phyloP scores from a whole-genome alignment of 2,329 filamentous ascomycete genomes.

The Davidsoniella virescens region DNA sequence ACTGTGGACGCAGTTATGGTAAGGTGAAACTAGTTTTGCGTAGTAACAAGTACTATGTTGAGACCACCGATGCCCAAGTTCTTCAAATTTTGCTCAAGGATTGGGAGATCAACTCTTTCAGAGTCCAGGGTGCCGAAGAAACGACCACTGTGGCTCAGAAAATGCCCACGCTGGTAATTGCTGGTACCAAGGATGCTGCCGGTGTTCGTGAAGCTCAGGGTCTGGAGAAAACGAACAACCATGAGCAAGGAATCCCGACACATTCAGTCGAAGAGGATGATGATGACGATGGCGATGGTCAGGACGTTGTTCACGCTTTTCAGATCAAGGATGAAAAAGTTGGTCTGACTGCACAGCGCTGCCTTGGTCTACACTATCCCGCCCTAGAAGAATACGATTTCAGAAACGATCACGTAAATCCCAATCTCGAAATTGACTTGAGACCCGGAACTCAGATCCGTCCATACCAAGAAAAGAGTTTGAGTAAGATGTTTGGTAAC shows the following conservation, averaged over 20 bases:
- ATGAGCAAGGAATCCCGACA: neutral
- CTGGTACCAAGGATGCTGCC: conserved; percentile 83
- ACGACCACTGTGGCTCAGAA: conserved; percentile 72
- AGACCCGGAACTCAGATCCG: conserved; percentile 80
- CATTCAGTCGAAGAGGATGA: conserved; percentile 39
- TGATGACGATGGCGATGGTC: conserved; percentile 74
- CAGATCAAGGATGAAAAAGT: conserved; percentile 73
- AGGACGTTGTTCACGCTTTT: conserved; percentile 82
- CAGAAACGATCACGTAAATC: conserved; percentile 73
- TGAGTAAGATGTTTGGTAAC: conserved; percentile 99
- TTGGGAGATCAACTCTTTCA: conserved; percentile 60
- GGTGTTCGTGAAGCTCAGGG: conserved; percentile 58
- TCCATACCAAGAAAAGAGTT: conserved; percentile 88
- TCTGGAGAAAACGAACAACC: conserved; percentile 8
- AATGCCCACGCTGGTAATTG: conserved; percentile 76
- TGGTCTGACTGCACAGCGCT: conserved; percentile 76
- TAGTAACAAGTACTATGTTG: conserved; percentile 85
- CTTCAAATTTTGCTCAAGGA: conserved; percentile 79
- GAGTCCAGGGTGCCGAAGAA: conserved; percentile 54
- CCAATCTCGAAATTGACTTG: conserved; percentile 85
- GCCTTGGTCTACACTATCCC: conserved; percentile 70
- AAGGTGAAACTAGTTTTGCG: conserved; percentile 93
- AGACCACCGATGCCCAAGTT: conserved; percentile 76
- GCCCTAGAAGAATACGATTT: conserved; percentile 97
- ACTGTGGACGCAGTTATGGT: conserved; percentile 78